Conservation (phyloP, 2,329 filamentous ascomycete species). For the Aspergillus quadricinctus region DNA sequence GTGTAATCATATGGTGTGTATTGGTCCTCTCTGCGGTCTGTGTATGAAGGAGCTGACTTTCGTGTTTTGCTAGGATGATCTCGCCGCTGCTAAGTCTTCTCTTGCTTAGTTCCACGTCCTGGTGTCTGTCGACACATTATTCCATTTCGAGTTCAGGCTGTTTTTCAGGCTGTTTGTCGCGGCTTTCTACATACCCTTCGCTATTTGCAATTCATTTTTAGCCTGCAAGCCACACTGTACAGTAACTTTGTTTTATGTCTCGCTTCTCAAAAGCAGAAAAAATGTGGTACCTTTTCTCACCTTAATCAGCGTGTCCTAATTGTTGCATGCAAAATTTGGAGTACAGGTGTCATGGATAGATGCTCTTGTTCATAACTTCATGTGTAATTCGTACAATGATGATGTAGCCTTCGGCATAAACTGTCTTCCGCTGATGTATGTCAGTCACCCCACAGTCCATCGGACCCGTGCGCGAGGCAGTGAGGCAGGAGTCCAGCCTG, state of each 20-base stretch:
- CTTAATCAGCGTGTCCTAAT: background rate
- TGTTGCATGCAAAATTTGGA: background rate
- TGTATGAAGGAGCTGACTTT: background rate
- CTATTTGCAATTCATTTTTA: background rate
- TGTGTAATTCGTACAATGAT: background rate
- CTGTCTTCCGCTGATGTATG: background rate
- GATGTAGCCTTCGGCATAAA: background rate
- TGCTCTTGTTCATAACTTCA: background rate
- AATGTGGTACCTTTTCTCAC: background rate
- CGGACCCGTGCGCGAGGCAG: background rate
- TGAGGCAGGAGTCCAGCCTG: background rate
- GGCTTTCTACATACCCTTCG: background rate
- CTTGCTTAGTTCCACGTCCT: background rate
- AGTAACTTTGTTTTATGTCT: background rate
- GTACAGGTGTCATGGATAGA: background rate
- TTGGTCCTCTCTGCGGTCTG: background rate
- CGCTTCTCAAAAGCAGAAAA: background rate
- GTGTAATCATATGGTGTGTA: slow-evolving; percentile 78
- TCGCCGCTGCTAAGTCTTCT: slow-evolving; percentile 2
- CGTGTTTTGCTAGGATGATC: slow-evolving; percentile 22
- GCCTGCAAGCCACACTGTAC: background rate
- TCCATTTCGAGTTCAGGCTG: background rate
- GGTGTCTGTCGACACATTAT: background rate
- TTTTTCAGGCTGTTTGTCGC: too few species aligned
- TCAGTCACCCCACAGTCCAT: background rate